Evolutionary conservation across 1,139 yeast genomes (phyloP).

Genomic region (Yamadazyma taylorii): DNA sequence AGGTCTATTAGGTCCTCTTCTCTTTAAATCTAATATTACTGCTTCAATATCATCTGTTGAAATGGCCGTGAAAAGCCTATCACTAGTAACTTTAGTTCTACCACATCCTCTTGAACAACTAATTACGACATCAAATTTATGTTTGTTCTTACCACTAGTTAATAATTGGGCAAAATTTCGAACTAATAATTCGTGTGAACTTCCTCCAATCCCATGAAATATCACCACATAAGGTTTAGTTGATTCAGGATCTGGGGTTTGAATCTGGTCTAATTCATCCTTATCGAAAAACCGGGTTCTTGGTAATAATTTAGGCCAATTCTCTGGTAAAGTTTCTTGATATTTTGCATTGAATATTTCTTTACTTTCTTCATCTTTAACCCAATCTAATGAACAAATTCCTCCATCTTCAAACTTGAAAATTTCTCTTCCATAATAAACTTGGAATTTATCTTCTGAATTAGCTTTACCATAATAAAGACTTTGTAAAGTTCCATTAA

Average conservation of each 20-base stretch:
- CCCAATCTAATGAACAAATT: conserved; percentile 77
- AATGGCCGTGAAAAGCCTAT: conserved; percentile 70
- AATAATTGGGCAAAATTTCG: conserved; percentile 56
- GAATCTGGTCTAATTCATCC: conserved; percentile 29
- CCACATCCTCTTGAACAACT: conserved; percentile 87
- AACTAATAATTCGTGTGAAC: conserved; percentile 86
- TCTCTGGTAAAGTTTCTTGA: conserved; percentile 57
- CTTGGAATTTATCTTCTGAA: conserved; percentile 50
- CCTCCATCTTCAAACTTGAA: conserved; percentile 64
- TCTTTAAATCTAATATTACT: conserved; percentile 52
- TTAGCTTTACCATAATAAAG: conserved; percentile 60
- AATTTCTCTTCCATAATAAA: conserved; percentile 77
- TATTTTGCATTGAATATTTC: conserved; percentile 51
- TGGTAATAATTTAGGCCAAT: conserved; percentile 74
- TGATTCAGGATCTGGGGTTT: conserved; percentile 20
- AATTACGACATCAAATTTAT: conserved; percentile 62
- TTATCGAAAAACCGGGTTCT: conserved; percentile 70
- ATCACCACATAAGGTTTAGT: conserved; percentile 65
- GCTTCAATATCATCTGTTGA: conserved; percentile 74
- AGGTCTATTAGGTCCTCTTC: conserved; percentile 67
- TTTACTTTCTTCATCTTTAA: conserved; percentile 42
- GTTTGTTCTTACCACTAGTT: conserved; percentile 21
- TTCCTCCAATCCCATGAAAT: conserved; percentile 88
- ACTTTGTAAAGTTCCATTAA: conserved; percentile 79
- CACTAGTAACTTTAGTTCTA: conserved; percentile 74